Evolutionary conservation across 1,284 basidiomycete species (phyloP), one percentile per base, ranked within the genome.

Genomic region (Lentinula novae-zelandiae): DNA sequence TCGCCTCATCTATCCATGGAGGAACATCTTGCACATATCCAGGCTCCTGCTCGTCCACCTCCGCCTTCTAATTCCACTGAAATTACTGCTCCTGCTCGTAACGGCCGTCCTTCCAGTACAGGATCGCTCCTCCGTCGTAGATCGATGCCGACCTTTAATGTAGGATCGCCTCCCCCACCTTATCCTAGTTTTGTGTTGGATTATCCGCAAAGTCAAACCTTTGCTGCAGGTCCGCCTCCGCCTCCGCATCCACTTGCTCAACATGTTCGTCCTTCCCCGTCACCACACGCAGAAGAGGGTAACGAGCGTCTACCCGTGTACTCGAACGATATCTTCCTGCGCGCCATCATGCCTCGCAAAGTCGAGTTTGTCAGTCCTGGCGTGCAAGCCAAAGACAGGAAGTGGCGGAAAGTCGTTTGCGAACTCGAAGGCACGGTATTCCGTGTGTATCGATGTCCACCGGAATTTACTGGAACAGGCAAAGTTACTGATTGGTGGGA

Each of bases 341-440:
- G 87, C 55, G 93, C 91, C 1, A 84, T 90, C 63, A 83, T 99
- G 77, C 90, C 92, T 4, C 86, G 93, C 57, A 99, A 99, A 81
- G 87, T 96, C 89, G 96, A 99, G 78, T 98, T 99, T 71, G 78
- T 75, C 1, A 77, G 83, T 13, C 93, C 95, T 0, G 93, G 94
- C 8, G 79, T 94, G 2, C 93, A 96, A 71, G 89, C 95, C 15
- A 86, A 82, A 70, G 95, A 98, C 70, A 82, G 97, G 40, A 93
- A 93, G 69, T 99, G 96, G 96, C 86, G 90, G 66, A 81, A 92
- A 57, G 85, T 90, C 63, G 84, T 96, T 69, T 93, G 95, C 72
- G 93, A 97, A 65, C 76, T 99, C 46, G 94, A 98, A 70, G 97
- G 96, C 44, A 99, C 96, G 5, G 81, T 82, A 65, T 87, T 99